phyloP scores from a whole-genome alignment of 495 filamentous ascomycete species.

The Bacidia gigantensis region DNA sequence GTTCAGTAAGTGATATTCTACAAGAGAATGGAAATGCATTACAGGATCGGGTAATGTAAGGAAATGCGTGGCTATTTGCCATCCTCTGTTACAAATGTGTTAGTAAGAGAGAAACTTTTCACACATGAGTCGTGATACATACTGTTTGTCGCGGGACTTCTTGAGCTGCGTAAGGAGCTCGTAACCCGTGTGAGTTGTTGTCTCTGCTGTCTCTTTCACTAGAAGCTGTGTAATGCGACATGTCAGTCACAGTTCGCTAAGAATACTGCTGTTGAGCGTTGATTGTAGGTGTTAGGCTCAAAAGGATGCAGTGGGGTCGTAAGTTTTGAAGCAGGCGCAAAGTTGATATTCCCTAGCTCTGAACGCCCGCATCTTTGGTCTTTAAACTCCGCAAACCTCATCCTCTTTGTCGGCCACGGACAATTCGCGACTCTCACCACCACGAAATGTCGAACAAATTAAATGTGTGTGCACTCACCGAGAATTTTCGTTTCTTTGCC shows the following conservation, averaged over 20 bases:
- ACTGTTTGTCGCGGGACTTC: slow-evolving; percentile 60
- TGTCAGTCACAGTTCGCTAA: slow-evolving; percentile 14
- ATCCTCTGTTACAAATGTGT: slow-evolving; percentile 33
- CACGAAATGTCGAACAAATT: neutral
- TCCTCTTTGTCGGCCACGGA: slow-evolving; percentile 12
- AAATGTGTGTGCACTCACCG: slow-evolving; percentile 32
- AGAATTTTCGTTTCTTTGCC: slow-evolving; percentile 46
- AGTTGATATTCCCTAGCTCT: slow-evolving; percentile 11
- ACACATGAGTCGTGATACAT: slow-evolving; percentile 15
- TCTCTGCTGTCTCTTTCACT: slow-evolving; percentile 40
- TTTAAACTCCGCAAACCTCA: slow-evolving; percentile 11
- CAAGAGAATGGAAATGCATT: slow-evolving; percentile 5
- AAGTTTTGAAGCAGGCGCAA: slow-evolving; percentile 10
- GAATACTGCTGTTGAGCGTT: slow-evolving; percentile 9
- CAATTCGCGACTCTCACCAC: slow-evolving; percentile 4
- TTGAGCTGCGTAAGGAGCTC: slow-evolving; percentile 50
- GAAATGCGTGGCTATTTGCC: slow-evolving; percentile 57
- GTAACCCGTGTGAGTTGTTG: slow-evolving; percentile 53
- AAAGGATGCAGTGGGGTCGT: slow-evolving; percentile 3
- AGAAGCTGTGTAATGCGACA: slow-evolving; percentile 4
- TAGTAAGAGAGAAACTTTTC: neutral
- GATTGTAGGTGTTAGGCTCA: slow-evolving; percentile 13
- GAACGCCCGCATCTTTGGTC: slow-evolving; percentile 16
- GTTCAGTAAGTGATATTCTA: slow-evolving; percentile 4
- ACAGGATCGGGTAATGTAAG: slow-evolving; percentile 48